Conservation (phyloP, 139 green algal species). For the Volvox africanus region DNA sequence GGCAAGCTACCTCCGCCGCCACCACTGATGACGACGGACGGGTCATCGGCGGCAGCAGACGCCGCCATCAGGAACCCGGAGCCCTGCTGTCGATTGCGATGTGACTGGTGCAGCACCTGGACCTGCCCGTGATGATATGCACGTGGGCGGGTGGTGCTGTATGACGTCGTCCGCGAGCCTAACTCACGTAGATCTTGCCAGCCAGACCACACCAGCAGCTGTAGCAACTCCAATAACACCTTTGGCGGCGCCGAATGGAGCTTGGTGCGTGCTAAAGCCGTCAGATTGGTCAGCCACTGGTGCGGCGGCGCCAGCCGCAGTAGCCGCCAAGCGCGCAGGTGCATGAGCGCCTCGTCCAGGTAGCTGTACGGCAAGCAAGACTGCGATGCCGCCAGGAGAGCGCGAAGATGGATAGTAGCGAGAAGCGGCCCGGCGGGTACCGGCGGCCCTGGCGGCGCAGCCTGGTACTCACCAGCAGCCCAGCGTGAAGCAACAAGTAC, state of each 20-base stretch:
- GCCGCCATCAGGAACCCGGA: too few relatives aligned
- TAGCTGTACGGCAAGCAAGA: conserved; percentile 18
- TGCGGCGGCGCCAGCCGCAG: conserved; percentile 14
- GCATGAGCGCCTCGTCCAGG: conserved; percentile 19
- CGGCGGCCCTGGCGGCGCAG: background rate
- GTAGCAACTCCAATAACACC: conserved; percentile 3
- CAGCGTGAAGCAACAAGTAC: background rate
- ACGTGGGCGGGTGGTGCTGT: too few relatives aligned
- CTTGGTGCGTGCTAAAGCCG: conserved; percentile 2
- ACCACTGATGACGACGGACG: background rate
- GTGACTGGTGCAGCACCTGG: background rate
- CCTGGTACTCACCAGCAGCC: background rate
- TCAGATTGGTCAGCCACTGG: background rate
- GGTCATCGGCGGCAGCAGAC: background rate
- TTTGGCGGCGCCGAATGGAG: background rate
- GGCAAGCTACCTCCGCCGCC: background rate
- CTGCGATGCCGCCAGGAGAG: conserved; percentile 12
- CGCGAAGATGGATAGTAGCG: background rate
- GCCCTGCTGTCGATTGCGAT: background rate
- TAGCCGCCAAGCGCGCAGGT: conserved; percentile 37
- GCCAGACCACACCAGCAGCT: conserved; percentile 26
- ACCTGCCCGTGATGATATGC: background rate
- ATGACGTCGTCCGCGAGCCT: background rate
- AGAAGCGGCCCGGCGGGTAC: background rate
- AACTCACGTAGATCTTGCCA: background rate